Percentiles rank a stretch among this genome's conserved stretches.
Conservation (phyloP, 1,284 basidiomycete genomes). For the Trichosporon ovoides region DNA sequence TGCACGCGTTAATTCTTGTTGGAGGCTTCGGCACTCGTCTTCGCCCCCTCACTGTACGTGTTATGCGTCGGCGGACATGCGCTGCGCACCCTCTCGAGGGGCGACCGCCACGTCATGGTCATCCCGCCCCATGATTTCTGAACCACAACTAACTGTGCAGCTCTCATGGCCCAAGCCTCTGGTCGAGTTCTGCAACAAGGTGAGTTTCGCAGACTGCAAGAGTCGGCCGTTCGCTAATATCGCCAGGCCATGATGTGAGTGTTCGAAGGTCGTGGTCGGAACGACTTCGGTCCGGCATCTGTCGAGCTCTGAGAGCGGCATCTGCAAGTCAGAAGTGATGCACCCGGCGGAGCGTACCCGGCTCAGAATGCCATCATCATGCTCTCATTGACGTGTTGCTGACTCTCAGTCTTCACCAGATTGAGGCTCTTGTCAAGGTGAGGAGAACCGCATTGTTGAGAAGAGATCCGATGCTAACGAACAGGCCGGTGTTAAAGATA, state of each 20-base stretch:
- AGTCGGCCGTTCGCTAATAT: slow-evolving; percentile 31
- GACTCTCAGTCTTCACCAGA: slow-evolving; percentile 51
- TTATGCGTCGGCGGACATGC: slow-evolving; percentile 5
- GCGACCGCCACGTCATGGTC: background rate
- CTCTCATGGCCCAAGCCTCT: slow-evolving; percentile 53
- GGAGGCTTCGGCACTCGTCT: slow-evolving; percentile 54
- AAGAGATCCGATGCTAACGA: background rate
- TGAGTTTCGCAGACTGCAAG: slow-evolving; percentile 43
- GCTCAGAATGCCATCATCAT: background rate
- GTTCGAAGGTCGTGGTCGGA: background rate
- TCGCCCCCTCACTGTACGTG: slow-evolving; percentile 53
- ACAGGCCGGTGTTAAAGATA: slow-evolving; percentile 54
- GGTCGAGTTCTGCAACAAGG: slow-evolving; percentile 54
- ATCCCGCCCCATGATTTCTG: background rate
- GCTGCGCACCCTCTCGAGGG: background rate
- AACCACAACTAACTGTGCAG: slow-evolving; percentile 21
- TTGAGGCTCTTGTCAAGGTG: slow-evolving; percentile 54
- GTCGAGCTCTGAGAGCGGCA: background rate
- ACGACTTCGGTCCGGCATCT: background rate
- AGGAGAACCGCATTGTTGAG: slow-evolving; percentile 11
- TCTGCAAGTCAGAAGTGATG: background rate
- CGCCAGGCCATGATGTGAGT: slow-evolving; percentile 48
- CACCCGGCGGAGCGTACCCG: background rate
- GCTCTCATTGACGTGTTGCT: background rate
- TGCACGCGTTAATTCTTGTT: slow-evolving; percentile 51